phyloP scores from a whole-genome alignment of 1,284 basidiomycete genomes.

The Sphaerobolus stellatus region DNA sequence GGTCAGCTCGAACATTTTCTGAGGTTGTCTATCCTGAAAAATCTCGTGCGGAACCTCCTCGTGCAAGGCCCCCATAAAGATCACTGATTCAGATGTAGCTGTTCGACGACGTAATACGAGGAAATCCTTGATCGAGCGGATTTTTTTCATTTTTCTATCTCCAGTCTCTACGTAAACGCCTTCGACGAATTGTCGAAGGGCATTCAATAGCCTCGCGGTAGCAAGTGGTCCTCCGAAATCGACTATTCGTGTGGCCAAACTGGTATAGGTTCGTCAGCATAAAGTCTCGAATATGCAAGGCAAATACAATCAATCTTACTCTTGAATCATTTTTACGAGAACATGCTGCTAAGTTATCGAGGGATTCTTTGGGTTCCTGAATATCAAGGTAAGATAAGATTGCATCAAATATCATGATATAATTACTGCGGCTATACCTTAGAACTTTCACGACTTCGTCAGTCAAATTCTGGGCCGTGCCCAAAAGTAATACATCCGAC shows the following conservation, averaged over 20 bases:
- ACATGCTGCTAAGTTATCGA: neutral
- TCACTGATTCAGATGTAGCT: neutral
- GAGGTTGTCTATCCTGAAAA: neutral
- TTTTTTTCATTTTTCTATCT: slow-evolving; percentile 54
- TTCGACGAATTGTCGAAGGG: slow-evolving; percentile 56
- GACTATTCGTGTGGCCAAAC: neutral
- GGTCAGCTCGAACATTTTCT: neutral
- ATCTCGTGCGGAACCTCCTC: too few species aligned
- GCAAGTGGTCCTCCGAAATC: neutral
- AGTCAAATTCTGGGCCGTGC: too few species aligned
- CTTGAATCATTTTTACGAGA: slow-evolving; percentile 53
- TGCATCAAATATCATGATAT: too few species aligned
- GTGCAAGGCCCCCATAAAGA: neutral
- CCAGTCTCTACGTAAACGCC: slow-evolving; percentile 59
- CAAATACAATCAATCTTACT: slow-evolving; percentile 43
- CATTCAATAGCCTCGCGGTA: slow-evolving; percentile 48
- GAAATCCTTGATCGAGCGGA: slow-evolving; percentile 54
- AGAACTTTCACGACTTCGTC: too few species aligned
- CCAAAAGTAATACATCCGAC: slow-evolving; percentile 68
- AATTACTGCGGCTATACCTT: too few species aligned
- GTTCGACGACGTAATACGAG: slow-evolving; percentile 57
- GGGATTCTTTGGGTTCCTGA: slow-evolving; percentile 1
- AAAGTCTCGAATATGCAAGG: too few species aligned
- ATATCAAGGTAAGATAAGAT: neutral
- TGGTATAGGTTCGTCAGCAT: too few species aligned